A percentile compares a stretch with the other conserved stretches of the same genome.
These are phyloP conservation scores for Gentiana straminea DNA, from an alignment of 257 asterid species.

Conservation along the genomic window DNA sequence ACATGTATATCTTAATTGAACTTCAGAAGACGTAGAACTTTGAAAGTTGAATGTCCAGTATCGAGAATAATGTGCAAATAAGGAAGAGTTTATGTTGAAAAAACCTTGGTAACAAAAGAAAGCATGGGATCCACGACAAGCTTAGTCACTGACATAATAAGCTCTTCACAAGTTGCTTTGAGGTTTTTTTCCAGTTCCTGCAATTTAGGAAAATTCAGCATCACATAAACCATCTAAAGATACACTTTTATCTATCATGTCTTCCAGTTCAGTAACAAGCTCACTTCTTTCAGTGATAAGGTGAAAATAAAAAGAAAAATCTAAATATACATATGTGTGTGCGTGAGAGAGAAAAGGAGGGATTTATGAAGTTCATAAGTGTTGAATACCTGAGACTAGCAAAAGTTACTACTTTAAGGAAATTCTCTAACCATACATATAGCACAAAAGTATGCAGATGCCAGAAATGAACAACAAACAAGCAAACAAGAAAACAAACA, in stretches of 20 bases:
- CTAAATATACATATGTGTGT: neutral
- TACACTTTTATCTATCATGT: too few relatives aligned
- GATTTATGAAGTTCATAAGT: neutral
- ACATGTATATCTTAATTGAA: too few relatives aligned
- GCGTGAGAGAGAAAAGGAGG: too few relatives aligned
- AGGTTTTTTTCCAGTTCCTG: constrained; percentile 98
- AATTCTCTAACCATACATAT: neutral
- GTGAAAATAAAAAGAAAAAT: neutral
- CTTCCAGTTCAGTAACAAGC: too few relatives aligned
- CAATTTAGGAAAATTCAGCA: constrained; percentile 17
- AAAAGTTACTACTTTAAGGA: neutral
- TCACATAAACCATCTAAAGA: constrained; percentile 5
- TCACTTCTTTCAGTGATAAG: too few relatives aligned
- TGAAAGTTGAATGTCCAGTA: neutral
- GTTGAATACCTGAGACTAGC: neutral
- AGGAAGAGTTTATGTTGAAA: constrained; percentile 1
- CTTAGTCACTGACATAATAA: constrained; percentile 94
- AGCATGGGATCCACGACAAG: constrained; percentile 94
- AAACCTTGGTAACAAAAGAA: constrained; percentile 91
- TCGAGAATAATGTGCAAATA: neutral
- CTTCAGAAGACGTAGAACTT: neutral
- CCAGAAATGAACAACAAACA: neutral
- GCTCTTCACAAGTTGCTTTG: constrained; percentile 93
- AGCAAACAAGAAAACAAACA: neutral
- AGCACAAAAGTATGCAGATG: neutral